These are phyloP conservation scores for Colletotrichum sp. DNA, from an alignment of 2,329 filamentous ascomycete species.

Conservation along the genomic window DNA sequence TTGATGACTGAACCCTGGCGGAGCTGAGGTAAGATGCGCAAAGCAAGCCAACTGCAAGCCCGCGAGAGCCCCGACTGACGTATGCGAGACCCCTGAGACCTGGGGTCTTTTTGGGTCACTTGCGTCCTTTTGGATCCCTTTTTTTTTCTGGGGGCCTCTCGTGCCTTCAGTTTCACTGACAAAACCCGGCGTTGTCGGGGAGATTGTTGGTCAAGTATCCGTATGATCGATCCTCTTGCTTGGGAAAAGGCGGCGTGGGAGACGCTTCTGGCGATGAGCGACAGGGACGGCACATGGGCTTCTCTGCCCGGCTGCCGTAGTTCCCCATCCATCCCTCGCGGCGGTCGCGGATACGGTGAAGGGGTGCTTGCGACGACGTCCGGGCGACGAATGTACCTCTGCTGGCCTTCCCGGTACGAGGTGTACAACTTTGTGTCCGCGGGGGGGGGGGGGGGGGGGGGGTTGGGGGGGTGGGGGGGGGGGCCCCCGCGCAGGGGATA, in stretches of 20 bases:
- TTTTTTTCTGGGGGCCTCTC: background rate
- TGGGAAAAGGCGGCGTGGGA: background rate
- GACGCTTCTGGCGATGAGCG: constrained; percentile 15
- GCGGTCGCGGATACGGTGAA: constrained; percentile 17
- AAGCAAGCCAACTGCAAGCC: background rate
- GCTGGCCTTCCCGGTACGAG: background rate
- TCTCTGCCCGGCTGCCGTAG: background rate
- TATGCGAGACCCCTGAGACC: constrained; percentile 15
- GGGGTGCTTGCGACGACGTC: background rate
- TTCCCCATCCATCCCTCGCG: background rate
- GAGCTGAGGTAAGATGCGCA: constrained; percentile 15
- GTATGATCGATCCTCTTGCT: background rate
- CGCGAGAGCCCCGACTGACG: background rate
- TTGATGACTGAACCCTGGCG: background rate
- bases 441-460: no score
- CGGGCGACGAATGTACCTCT: background rate
- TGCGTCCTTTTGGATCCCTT: background rate
- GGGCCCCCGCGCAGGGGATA: no score
- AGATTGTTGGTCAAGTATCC: background rate
- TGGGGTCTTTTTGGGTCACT: background rate
- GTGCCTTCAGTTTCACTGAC: constrained; percentile 1
- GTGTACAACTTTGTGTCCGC: background rate
- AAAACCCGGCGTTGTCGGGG: constrained; percentile 11
- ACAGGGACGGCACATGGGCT: constrained; percentile 19
- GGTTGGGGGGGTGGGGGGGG: no score